Evolutionary conservation across 176 grass and related monocot genomes (phyloP).

Genomic region (Triticum monococcum): DNA sequence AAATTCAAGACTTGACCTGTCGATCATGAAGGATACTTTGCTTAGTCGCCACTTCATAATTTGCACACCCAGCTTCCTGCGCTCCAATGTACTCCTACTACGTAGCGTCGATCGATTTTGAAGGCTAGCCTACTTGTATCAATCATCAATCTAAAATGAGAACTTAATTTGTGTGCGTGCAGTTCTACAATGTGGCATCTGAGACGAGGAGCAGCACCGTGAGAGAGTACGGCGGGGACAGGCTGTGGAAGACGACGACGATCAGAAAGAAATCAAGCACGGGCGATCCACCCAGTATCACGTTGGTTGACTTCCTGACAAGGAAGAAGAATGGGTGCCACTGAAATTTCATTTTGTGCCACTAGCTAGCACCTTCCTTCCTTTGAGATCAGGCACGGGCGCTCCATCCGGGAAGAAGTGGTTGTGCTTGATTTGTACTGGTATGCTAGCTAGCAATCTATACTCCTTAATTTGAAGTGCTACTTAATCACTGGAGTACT

Average conservation of each 20-base stretch:
- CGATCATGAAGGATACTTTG: too few species aligned
- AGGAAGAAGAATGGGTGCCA: background rate
- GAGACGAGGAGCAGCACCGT: background rate
- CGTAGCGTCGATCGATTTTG: background rate
- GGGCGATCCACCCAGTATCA: background rate
- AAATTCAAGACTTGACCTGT: background rate
- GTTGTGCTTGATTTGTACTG: background rate
- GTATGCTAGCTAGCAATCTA: background rate
- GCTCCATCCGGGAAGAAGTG: background rate
- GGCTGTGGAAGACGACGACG: background rate
- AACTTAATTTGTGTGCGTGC: background rate
- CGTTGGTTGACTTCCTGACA: background rate
- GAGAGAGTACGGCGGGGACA: background rate
- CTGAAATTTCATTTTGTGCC: too few species aligned
- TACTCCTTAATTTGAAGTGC: background rate
- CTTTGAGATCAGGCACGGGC: background rate
- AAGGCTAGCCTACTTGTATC: background rate
- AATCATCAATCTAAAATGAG: too few species aligned
- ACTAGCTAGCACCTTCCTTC: background rate
- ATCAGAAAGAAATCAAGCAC: background rate
- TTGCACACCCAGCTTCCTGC: background rate
- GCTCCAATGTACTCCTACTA: too few species aligned
- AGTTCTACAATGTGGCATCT: constrained; percentile 10
- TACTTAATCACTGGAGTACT: background rate
- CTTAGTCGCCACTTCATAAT: background rate